Percentiles rank a stretch among this genome's conserved stretches.
Evolutionary conservation across 2,329 filamentous ascomycete species (phyloP).

Genomic region (Ascochyta koolunga): DNA sequence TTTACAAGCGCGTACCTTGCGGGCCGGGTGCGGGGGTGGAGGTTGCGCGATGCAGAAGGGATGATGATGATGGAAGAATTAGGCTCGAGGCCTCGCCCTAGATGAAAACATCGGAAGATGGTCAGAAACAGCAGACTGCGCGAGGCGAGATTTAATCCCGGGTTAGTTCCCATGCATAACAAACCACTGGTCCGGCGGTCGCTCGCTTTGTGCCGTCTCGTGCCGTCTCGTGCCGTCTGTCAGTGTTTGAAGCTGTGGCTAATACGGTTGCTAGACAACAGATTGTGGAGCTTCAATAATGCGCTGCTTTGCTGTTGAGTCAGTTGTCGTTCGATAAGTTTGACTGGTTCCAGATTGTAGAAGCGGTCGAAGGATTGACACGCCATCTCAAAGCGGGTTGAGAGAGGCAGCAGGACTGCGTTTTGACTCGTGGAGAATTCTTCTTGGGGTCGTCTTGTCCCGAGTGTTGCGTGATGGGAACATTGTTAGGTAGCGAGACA

Average conservation of each 20-base stretch:
- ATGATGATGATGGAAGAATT: neutral
- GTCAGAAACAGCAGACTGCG: slow-evolving; percentile 12
- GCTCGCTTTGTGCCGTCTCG: slow-evolving; percentile 14
- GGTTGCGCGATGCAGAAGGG: neutral
- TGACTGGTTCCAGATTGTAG: slow-evolving; percentile 9
- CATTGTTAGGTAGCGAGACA: slow-evolving; percentile 5
- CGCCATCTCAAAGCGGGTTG: slow-evolving; percentile 10
- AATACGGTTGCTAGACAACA: slow-evolving; percentile 11
- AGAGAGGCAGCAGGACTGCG: slow-evolving; percentile 1
- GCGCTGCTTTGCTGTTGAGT: slow-evolving; percentile 12
- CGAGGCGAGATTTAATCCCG: slow-evolving; percentile 7
- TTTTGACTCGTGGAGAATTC: slow-evolving; percentile 16
- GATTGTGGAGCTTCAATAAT: slow-evolving; percentile 17
- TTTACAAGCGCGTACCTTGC: slow-evolving; percentile 10
- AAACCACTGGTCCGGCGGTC: slow-evolving; percentile 5
- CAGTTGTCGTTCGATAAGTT: slow-evolving; percentile 11
- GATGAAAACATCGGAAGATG: neutral
- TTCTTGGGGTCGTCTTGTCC: slow-evolving; percentile 8
- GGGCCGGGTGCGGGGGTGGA: neutral
- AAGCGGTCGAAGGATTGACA: slow-evolving; percentile 11
- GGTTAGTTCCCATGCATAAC: slow-evolving; percentile 10
- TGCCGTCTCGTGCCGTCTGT: slow-evolving; percentile 14
- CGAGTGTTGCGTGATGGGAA: slow-evolving; percentile 10
- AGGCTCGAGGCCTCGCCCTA: slow-evolving; percentile 5
- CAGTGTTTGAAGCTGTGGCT: slow-evolving; percentile 8